A percentile compares a stretch with the other conserved stretches of the same genome.
Evolutionary conservation across 2,329 filamentous ascomycete species (phyloP).

Genomic region (Juglanconis juglandina): DNA sequence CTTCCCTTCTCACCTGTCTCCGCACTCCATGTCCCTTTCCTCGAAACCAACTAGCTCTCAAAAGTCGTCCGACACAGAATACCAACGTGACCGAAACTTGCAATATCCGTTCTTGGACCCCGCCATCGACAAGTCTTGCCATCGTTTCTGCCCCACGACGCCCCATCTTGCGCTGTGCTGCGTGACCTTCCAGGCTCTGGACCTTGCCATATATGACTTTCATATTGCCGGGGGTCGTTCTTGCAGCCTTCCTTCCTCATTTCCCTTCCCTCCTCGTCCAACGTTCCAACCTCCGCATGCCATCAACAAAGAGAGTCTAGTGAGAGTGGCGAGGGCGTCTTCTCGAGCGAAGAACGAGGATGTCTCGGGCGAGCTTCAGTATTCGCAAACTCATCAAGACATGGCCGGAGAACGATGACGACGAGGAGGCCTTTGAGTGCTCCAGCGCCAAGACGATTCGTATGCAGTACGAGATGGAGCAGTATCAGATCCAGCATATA

Average conservation of each 20-base stretch:
- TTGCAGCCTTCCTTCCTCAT: background rate
- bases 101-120: too few relatives aligned
- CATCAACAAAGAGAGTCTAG: background rate
- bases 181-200: background rate
- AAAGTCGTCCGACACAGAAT: too few relatives aligned
- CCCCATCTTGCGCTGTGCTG: background rate
- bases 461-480: conserved; percentile 18
- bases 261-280: background rate
- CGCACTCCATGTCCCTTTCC: background rate
- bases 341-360: conserved; percentile 7
- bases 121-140: background rate
- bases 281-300: conserved; percentile 4
- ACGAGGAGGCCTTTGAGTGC: conserved; percentile 23
- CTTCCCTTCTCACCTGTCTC: background rate
- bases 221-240: conserved; percentile 7
- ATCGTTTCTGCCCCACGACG: background rate
- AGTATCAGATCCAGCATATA: conserved; percentile 16
- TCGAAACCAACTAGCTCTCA: background rate
- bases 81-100: too few relatives aligned
- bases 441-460: conserved; percentile 19
- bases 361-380: conserved; percentile 40
- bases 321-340: conserved; percentile 4
- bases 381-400: conserved; percentile 41
- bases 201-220: conserved; percentile 9
- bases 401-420: conserved; percentile 17